A percentile compares a stretch with the other conserved stretches of the same genome.
Evolutionary conservation across 306 rosid genomes (phyloP).

Genomic region (Lagenaria siceraria): DNA sequence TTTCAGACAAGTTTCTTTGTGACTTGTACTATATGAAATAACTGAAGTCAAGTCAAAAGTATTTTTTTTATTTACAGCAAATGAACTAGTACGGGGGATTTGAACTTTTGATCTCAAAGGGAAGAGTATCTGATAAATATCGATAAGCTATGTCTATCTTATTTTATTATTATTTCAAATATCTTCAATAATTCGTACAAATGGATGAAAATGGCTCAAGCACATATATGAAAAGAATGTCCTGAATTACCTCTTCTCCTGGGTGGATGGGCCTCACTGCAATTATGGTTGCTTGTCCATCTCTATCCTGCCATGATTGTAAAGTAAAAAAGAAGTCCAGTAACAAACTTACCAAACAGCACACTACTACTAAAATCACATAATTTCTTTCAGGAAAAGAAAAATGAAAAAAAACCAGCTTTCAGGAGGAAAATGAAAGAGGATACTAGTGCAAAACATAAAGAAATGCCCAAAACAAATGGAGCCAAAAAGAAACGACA

Average conservation of each 20-base stretch:
- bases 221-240: background rate
- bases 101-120: no score
- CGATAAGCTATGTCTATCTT: no score
- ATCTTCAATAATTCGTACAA: background rate
- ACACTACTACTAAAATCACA: background rate
- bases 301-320: slow-evolving; percentile 54
- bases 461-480: background rate
- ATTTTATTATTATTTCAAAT: no score
- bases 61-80: no score
- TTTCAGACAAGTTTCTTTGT: background rate
- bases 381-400: background rate
- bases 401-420: background rate
- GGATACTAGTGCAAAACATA: background rate
- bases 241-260: slow-evolving; percentile 65
- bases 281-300: slow-evolving; percentile 84
- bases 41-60: background rate
- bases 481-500: background rate
- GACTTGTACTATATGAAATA: background rate
- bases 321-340: background rate
- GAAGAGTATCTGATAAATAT: no score
- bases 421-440: background rate
- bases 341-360: background rate
- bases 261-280: slow-evolving; percentile 43
- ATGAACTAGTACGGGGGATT: no score
- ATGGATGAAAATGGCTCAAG: background rate